Base-by-base conservation (phyloP, 257 asterid species). In the Penstemon barbatus region DNA sequence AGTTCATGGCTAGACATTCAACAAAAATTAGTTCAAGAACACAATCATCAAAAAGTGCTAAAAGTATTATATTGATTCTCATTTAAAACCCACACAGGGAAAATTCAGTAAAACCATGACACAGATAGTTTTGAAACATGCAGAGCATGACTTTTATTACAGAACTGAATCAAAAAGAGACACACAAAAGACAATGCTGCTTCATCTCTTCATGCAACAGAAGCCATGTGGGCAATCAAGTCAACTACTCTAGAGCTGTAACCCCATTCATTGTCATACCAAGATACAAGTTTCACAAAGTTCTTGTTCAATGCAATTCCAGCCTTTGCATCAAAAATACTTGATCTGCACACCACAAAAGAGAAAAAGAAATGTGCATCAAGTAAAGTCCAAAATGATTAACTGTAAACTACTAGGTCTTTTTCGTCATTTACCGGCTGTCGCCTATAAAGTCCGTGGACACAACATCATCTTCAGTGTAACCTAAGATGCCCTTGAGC, bases 241-340 rank as follows among this genome's bases (percentile, higher is more conserved):
- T 88, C 96, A 7, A 88, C 66, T 80, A 88, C 93, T 3, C 93
- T 82, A 5, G 91, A 71, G 74, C 96, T 88, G 85, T 83, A 87
- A 40, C 92, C 90, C 88, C 87, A 85, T 74, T 85, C 95, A 11
- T 89, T 89, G 77, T 87, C 96, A 38, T 89, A 87, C 95, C 95
- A 89, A 3, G 95, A 61, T 38, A 89, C 95, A 0, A 87, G 77
- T 40, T 89, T 87, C 66, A 87, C 85, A 18, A 79, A 87, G 48
- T 77, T 85, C 70, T 82, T 77, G 82, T 74, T 89, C 80, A 87
- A 69, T 4, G 96, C 89, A 74, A 89, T 89, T 50, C 96, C 95
- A 46, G 92, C 96, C 85, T 85, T 84, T 69, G 96, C 95, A 63
- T 89, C 89, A 10, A 85, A 89, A 41, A 89, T 85, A 83, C 90